Evolutionary conservation across 805 yeast species (phyloP).

Genomic region (Aciculoconidium aculeatum): DNA sequence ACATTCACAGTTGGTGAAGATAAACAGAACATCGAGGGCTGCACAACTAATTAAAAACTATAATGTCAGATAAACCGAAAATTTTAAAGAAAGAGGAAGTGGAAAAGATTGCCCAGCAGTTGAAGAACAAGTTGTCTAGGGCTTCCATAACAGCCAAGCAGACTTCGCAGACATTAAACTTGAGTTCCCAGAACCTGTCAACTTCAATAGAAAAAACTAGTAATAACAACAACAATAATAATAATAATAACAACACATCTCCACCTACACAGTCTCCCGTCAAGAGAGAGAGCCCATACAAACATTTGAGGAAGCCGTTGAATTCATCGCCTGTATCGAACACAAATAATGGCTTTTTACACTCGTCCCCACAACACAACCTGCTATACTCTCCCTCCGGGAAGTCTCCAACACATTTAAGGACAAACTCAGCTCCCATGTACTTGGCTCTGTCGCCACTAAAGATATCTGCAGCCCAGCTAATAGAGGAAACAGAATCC

Average conservation of each 20-base stretch:
- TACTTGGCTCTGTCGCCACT: slow-evolving; percentile 32
- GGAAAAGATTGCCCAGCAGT: slow-evolving; percentile 38
- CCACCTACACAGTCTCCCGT: slow-evolving; percentile 17
- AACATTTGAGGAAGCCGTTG: slow-evolving; percentile 20
- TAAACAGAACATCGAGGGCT: too few relatives aligned
- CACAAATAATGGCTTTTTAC: slow-evolving; percentile 9
- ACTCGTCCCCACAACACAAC: slow-evolving; percentile 23
- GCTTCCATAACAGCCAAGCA: slow-evolving; percentile 43
- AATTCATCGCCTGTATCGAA: slow-evolving; percentile 15
- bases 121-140: slow-evolving; percentile 35
- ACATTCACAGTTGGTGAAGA: too few relatives aligned
- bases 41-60: too few relatives aligned
- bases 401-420: slow-evolving; percentile 35
- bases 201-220: too few relatives aligned
- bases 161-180: too few relatives aligned
- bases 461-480: slow-evolving; percentile 16
- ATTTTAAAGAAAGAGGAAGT: slow-evolving; percentile 39
- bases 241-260: too few relatives aligned
- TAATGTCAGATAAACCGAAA: slow-evolving; percentile 16
- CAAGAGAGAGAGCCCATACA: slow-evolving; percentile 23
- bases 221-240: too few relatives aligned
- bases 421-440: slow-evolving; percentile 28
- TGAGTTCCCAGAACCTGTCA: too few relatives aligned
- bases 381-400: slow-evolving; percentile 35
- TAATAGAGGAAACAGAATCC: slow-evolving; percentile 21